phyloP scores from a whole-genome alignment of 176 grass and related monocot species.

The Hsuehochloa calcarea region DNA sequence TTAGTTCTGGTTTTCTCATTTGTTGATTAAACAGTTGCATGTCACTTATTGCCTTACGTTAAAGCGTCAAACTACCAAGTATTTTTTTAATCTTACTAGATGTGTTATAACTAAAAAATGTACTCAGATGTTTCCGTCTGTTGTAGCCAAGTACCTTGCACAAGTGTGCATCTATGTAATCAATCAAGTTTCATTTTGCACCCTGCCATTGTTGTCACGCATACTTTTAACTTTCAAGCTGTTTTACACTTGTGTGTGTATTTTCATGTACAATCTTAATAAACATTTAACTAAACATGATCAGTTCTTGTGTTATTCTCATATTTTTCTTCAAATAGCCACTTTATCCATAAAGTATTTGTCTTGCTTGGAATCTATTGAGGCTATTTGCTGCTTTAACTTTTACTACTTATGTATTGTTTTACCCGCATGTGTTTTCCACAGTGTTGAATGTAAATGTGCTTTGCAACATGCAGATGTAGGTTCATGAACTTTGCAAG shows the following conservation, averaged over 20 bases:
- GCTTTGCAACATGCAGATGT: slow-evolving; percentile 61
- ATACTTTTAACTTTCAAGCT: slow-evolving; percentile 5
- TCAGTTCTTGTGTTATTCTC: neutral
- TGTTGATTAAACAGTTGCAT: neutral
- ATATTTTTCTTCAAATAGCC: neutral
- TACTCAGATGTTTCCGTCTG: neutral
- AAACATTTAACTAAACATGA: slow-evolving; percentile 1
- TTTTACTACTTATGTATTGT: neutral
- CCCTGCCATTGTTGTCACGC: neutral
- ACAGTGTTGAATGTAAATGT: slow-evolving; percentile 12
- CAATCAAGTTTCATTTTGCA: neutral
- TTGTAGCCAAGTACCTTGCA: slow-evolving; percentile 6
- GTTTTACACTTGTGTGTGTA: neutral
- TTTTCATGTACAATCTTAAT: neutral
- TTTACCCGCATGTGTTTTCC: neutral
- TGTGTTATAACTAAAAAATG: neutral
- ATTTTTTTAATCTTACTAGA: neutral
- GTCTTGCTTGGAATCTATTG: neutral
- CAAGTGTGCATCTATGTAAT: neutral
- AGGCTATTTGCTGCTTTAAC: neutral
- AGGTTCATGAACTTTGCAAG: slow-evolving; percentile 94
- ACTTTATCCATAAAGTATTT: neutral
- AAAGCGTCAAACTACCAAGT: neutral
- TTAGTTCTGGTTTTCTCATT: neutral
- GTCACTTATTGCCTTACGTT: neutral